Base-by-base conservation (phyloP, 139 green algal species). In the Haematococcus lacustris region DNA sequence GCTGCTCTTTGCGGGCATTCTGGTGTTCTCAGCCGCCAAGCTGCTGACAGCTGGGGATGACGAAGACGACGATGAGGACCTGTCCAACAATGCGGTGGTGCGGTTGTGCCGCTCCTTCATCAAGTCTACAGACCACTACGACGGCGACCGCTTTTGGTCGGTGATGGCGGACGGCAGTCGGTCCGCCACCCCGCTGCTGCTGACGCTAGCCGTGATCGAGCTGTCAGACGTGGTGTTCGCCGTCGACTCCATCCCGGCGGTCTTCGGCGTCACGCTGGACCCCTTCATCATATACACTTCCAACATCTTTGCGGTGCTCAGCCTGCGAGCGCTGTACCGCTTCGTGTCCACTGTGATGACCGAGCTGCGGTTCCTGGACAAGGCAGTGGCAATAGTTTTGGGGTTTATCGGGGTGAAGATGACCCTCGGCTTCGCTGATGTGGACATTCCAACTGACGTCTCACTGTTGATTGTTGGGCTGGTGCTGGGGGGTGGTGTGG, bases 261-360 rank as follows among this genome's bases (percentile, higher is more conserved):
- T 97, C 26, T 98, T 98, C 87, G 93, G 92, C 41, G 88, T 98
- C 32, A 97, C 93, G 9, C 73, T 91, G 1, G 95, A 99, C 88
- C 94, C 94, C 7, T 97, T 98, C 83, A 96, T 99, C 74, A 88
- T 99, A 0, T 99, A 96, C 80, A 91, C 89, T 2, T 94, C 85
- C 66, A 98, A 98, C 89, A 91, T 99, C 38, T 94, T 93, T 82
- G 93, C 93, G 3, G 96, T 97, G 73, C 66, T 94, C 2, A 87
- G 70, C 28, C 76, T 97, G 34, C 81, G 93, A 37, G 82, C 85
- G 1, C 77, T 97, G 23, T 97, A 96, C 71, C 30, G 34, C 17
- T 89, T 90, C 66, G 74, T 93, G 25, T 53, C 37, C 6, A 72
- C 9, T 37, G 47, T 72, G 5, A 72, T 72, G 67, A 50, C 67